A percentile compares a stretch with the other conserved stretches of the same genome.
phyloP scores from a whole-genome alignment of 768 basidiomycete genomes.

The Coprinopsis sp. region DNA sequence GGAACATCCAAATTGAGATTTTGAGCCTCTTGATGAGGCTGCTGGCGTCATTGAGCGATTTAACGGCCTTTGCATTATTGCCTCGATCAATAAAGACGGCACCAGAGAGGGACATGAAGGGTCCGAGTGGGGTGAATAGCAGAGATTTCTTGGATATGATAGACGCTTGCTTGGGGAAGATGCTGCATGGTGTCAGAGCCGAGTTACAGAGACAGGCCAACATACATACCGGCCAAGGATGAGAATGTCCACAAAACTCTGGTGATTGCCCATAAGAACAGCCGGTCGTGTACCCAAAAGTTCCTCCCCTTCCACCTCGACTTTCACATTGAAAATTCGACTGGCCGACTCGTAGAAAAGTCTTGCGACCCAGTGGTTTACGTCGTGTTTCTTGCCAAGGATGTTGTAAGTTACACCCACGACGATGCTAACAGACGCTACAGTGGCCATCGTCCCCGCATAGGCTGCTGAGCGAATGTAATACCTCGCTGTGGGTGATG shows the following conservation, averaged over 20 bases:
- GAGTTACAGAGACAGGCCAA: slow-evolving; percentile 1
- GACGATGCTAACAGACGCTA: slow-evolving; percentile 69
- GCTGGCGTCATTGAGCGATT: slow-evolving; percentile 72
- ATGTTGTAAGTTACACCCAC: slow-evolving; percentile 62
- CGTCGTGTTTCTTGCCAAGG: slow-evolving; percentile 68
- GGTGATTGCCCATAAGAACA: slow-evolving; percentile 85
- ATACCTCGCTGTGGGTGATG: slow-evolving; percentile 57
- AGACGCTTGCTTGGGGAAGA: slow-evolving; percentile 76
- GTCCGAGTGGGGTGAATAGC: slow-evolving; percentile 82
- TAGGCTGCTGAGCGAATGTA: slow-evolving; percentile 73
- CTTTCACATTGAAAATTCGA: slow-evolving; percentile 55
- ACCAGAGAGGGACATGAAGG: slow-evolving; percentile 85
- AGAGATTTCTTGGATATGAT: slow-evolving; percentile 95
- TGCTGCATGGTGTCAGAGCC: slow-evolving; percentile 34
- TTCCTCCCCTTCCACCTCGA: slow-evolving; percentile 86
- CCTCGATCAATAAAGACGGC: slow-evolving; percentile 90
- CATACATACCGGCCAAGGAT: slow-evolving; percentile 67
- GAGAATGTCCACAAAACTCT: slow-evolving; percentile 87
- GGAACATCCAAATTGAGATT: slow-evolving; percentile 90
- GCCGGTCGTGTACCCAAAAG: slow-evolving; percentile 67
- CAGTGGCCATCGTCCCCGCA: slow-evolving; percentile 61
- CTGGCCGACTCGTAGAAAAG: slow-evolving; percentile 73
- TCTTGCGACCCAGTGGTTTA: slow-evolving; percentile 78
- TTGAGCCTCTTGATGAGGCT: slow-evolving; percentile 66
- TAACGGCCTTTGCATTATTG: slow-evolving; percentile 68